Evolutionary conservation across 495 filamentous ascomycete genomes (phyloP), one percentile per base, ranked within the genome.

Genomic region (Jackrogersella multiformis): DNA sequence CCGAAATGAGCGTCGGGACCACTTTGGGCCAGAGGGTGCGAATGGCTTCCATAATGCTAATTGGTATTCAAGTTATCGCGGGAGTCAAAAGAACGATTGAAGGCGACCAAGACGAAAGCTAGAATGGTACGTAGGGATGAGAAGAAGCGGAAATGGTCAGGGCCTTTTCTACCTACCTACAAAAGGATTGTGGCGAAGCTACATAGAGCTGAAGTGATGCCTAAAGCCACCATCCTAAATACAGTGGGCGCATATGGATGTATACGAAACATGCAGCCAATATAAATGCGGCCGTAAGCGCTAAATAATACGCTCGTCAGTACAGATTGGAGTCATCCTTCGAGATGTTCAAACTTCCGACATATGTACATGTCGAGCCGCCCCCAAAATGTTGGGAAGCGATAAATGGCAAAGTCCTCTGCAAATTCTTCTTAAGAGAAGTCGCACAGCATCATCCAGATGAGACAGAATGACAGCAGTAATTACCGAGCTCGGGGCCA

Each of bases 111-210:
- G 35, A 56, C 60, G 12, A 13, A 24, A 36, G 41, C 28, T 45
- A 60, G 45, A 52, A 61, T 21, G 51, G n/a, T n/a, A n/a, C n/a
- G n/a, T n/a, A n/a, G n/a, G n/a, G n/a, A n/a, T n/a, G n/a, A n/a
- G n/a, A n/a, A n/a, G n/a, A n/a, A n/a, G n/a, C n/a, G n/a, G n/a
- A n/a, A n/a, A n/a, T n/a, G n/a, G n/a, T n/a, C n/a, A n/a, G n/a
- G n/a, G n/a, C n/a, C n/a, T n/a, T n/a, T n/a, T n/a, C n/a, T n/a
- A n/a, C n/a, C n/a, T n/a, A n/a, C n/a, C n/a, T n/a, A n/a, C n/a
- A n/a, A n/a, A n/a, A n/a, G n/a, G n/a, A n/a, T n/a, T n/a, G 46
- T 32, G 59, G 46, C 59, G 26, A 35, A 26, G 59, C 6, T n/a
- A 3, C n/a, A n/a, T n/a, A n/a, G n/a, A 21, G 13, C 28, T 26